Evolutionary conservation across 176 grass and related monocot species (phyloP).

Genomic region (Ampelocalamus luodianensis): DNA sequence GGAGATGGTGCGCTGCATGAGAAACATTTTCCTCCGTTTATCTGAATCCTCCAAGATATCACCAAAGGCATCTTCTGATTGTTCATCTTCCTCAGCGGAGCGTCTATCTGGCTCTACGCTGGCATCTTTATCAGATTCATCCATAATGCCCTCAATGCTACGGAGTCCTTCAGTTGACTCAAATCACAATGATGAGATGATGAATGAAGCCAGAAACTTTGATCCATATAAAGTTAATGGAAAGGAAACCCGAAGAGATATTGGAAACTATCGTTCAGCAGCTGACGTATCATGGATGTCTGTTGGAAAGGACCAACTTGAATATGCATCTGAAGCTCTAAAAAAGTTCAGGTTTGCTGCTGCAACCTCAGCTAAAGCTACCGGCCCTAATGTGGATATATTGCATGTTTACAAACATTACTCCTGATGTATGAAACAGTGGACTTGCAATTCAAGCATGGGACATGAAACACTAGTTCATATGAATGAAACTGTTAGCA

Average conservation of each 20-base stretch:
- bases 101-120: conserved; percentile 68
- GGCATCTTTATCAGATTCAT: conserved; percentile 77
- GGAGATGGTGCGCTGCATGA: conserved; percentile 99
- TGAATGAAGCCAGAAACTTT: conserved; percentile 54
- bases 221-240: conserved; percentile 88
- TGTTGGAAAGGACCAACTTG: conserved; percentile 93
- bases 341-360: conserved; percentile 90
- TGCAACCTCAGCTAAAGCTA: conserved; percentile 19
- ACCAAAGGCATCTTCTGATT: conserved; percentile 59
- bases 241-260: conserved; percentile 71
- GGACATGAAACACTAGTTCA: background rate
- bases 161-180: conserved; percentile 66
- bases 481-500: conserved; percentile 9
- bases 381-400: background rate
- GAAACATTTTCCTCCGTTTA: conserved; percentile 88
- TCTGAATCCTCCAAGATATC: conserved; percentile 84
- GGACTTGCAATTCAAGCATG: background rate
- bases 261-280: conserved; percentile 70
- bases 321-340: conserved; percentile 92
- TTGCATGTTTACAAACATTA: conserved; percentile 27
- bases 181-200: conserved; percentile 45
- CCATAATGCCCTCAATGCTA: conserved; percentile 61
- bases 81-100: conserved; percentile 75
- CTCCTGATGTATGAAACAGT: background rate
- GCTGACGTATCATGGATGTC: conserved; percentile 98